Base-by-base conservation (phyloP, 2,329 filamentous ascomycete species). In the Phyllosticta citriasiana region DNA sequence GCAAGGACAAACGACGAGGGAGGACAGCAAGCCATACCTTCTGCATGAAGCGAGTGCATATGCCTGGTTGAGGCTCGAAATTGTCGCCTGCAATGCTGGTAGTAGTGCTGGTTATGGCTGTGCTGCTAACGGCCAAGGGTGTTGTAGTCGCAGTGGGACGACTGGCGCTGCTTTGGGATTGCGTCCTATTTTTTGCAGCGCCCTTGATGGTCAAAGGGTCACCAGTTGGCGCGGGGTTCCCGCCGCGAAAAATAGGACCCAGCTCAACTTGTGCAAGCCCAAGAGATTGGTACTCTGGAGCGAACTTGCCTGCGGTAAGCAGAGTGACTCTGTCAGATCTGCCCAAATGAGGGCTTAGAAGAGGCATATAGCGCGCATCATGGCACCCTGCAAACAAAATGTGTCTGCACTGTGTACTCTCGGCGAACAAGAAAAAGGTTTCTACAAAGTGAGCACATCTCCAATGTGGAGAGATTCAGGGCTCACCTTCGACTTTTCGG, bases 331-430 rank as follows among this genome's bases (percentile, higher is more conserved):
- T 77, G 25, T 81, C 76, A 7, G 72, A 69, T 62, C 78, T 76
- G 53, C 78, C 79, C 53, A 72, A 73, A 66, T 82, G 81, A 7
- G 80, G 80, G 4, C 77, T 80, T 26, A 87, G 73, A 55, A 84
- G 77, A 7, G 81, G 78, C 54, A 84, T 71, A 67, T 86, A 85
- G 57, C 80, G 79, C 25, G 76, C 76, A 65, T 87, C 82, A 65
- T 86, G 83, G 66, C 84, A 87, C 50, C 80, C 83, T 4, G 83
- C 85, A 62, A 85, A 83, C 67, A 82, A 83, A 40, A 88, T 84
- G 67, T 86, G 84, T 65, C 82, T 83, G 73, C 85, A 88, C 66
- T 85, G 82, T 3, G 77, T 72, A 65, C 82, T 83, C 54, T 84
- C 80, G 35, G 77, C 79, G 63, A 83, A 84, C 1, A 85, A 73